phyloP scores from a whole-genome alignment of 2,329 filamentous ascomycete genomes.

The Aspergillus luchuensis region DNA sequence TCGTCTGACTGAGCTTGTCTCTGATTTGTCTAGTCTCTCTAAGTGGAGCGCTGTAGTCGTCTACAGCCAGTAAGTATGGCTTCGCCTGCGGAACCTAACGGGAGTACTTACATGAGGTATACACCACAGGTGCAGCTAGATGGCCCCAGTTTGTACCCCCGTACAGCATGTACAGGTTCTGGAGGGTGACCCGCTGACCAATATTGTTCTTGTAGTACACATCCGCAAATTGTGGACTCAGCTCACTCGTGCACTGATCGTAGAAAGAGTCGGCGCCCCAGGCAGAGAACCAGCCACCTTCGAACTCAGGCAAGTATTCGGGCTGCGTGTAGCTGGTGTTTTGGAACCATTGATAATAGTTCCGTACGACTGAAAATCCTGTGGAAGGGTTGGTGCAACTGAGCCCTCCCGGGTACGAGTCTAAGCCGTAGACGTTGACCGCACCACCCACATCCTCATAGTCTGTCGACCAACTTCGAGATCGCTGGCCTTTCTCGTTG shows the following conservation, averaged over 20 bases:
- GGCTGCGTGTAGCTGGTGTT: slow-evolving; percentile 59
- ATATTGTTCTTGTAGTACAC: slow-evolving; percentile 61
- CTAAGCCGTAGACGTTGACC: slow-evolving; percentile 47
- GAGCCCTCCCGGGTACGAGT: slow-evolving; percentile 43
- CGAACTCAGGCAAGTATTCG: slow-evolving; percentile 56
- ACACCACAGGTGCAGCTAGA: slow-evolving; percentile 53
- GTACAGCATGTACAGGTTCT: slow-evolving; percentile 56
- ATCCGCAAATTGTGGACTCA: slow-evolving; percentile 53
- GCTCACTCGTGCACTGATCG: slow-evolving; percentile 52
- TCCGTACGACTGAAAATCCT: slow-evolving; percentile 55
- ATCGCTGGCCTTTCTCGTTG: slow-evolving; percentile 56
- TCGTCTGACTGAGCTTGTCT: slow-evolving; percentile 57
- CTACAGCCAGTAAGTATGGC: background rate
- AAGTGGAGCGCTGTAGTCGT: slow-evolving; percentile 54
- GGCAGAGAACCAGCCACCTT: slow-evolving; percentile 57
- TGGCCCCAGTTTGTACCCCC: slow-evolving; percentile 62
- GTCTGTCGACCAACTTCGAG: slow-evolving; percentile 56
- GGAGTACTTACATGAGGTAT: slow-evolving; percentile 35
- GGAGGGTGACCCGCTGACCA: slow-evolving; percentile 52
- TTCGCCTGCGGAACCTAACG: too few relatives aligned
- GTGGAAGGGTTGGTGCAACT: slow-evolving; percentile 53
- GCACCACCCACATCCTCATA: slow-evolving; percentile 59
- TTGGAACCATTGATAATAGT: slow-evolving; percentile 61
- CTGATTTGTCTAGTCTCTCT: slow-evolving; percentile 57
- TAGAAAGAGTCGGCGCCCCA: slow-evolving; percentile 56